Evolutionary conservation across 1,284 basidiomycete genomes (phyloP).

Genomic region (Austropuccinia psidii): DNA sequence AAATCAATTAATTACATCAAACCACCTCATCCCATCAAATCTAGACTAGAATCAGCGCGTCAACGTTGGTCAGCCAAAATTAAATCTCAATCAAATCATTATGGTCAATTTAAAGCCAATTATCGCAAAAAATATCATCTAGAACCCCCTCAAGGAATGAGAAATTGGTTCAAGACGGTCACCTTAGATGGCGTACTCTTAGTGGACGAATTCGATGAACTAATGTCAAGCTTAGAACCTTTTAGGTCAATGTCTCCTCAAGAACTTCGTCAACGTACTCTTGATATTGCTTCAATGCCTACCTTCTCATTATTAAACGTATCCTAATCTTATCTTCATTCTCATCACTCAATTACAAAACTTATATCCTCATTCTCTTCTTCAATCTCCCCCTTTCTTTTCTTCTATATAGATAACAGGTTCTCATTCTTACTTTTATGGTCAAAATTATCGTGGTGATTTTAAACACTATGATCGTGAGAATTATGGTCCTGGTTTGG

Average conservation of each 20-base stretch:
- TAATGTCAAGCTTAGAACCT: constrained; percentile 29
- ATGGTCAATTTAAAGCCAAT: constrained; percentile 13
- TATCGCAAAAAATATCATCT: constrained; percentile 25
- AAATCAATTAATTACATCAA: neutral
- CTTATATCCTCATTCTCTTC: neutral
- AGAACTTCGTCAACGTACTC: constrained; percentile 22
- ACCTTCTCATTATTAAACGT: constrained; percentile 35
- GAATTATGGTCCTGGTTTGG: constrained; percentile 35
- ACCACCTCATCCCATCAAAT: constrained; percentile 31
- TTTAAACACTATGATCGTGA: constrained; percentile 31
- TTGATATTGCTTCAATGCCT: constrained; percentile 31
- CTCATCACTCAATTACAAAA: no score
- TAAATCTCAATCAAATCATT: constrained; percentile 30
- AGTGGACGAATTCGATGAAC: constrained; percentile 33
- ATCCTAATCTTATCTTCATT: neutral
- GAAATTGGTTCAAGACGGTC: constrained; percentile 31
- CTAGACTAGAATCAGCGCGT: constrained; percentile 10
- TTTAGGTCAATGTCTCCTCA: constrained; percentile 30
- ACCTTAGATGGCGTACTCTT: constrained; percentile 21
- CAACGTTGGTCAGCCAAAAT: constrained; percentile 30
- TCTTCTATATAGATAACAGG: constrained; percentile 3
- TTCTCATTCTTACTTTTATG: constrained; percentile 20
- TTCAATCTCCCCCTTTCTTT: neutral
- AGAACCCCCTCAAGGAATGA: constrained; percentile 31
- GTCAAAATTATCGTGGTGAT: constrained; percentile 35